These are phyloP conservation scores for Pseudonectria foliicola DNA, from an alignment of 2,329 filamentous ascomycete species.

Conservation along the genomic window DNA sequence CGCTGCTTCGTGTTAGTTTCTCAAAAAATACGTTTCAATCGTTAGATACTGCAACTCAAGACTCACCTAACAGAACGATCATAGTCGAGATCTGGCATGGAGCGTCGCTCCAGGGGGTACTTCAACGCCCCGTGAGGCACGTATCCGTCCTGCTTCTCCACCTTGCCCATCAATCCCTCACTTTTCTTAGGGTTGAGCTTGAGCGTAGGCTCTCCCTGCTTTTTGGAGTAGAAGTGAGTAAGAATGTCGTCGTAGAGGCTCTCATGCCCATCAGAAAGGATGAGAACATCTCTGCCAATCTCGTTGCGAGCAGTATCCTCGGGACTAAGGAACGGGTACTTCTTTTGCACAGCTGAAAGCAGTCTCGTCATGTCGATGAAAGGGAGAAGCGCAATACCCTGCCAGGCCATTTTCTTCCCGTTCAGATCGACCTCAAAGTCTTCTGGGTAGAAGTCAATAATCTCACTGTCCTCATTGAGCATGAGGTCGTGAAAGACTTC, in stretches of 20 bases:
- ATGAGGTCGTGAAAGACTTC: conserved; percentile 85
- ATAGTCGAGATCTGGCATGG: conserved; percentile 71
- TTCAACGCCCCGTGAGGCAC: conserved; percentile 75
- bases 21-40: background rate
- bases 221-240: conserved; percentile 86
- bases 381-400: conserved; percentile 85
- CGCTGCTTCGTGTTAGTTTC: conserved; percentile 44
- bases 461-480: conserved; percentile 79
- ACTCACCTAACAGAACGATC: conserved; percentile 79
- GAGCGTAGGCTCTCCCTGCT: conserved; percentile 58
- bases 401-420: conserved; percentile 98
- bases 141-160: conserved; percentile 77
- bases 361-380: conserved; percentile 93
- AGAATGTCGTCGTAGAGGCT: conserved; percentile 77
- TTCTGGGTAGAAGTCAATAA: conserved; percentile 95
- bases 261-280: conserved; percentile 77
- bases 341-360: conserved; percentile 71
- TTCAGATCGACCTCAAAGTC: conserved; percentile 92
- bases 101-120: conserved; percentile 66
- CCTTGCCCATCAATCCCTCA: conserved; percentile 69
- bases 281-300: conserved; percentile 70
- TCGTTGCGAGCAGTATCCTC: conserved; percentile 75
- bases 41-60: conserved; percentile 1
- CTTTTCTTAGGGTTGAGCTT: conserved; percentile 69
- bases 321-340: conserved; percentile 69